phyloP scores from a whole-genome alignment of 352 stramenopile species.

The Aphanomyces euteiches region DNA sequence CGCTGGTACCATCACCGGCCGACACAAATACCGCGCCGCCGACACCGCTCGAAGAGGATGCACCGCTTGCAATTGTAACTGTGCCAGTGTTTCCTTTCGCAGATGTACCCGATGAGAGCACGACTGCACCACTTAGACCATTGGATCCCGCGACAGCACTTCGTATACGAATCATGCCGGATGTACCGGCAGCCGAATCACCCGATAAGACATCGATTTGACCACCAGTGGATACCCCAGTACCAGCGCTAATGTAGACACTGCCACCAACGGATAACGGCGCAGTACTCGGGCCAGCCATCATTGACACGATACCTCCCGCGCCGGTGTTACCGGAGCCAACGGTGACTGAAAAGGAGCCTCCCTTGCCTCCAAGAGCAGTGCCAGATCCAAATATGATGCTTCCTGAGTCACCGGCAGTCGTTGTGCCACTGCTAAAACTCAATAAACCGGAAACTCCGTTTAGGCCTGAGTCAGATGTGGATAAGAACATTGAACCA shows the following conservation, averaged over 20 bases:
- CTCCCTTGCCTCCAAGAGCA: neutral
- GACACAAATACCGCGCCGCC: neutral
- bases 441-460: neutral
- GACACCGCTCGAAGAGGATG: too few relatives aligned
- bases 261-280: neutral
- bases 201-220: neutral
- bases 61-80: neutral
- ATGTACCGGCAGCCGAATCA: neutral
- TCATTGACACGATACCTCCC: neutral
- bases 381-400: neutral
- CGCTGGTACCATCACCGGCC: neutral
- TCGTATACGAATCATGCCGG: neutral
- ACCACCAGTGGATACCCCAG: neutral
- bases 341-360: neutral
- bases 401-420: neutral
- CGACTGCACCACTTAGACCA: neutral
- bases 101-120: neutral
- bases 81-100: neutral
- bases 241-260: neutral
- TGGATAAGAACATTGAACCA: slow-evolving; percentile 14
- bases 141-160: neutral
- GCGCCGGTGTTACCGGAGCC: neutral
- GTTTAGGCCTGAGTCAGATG: neutral
- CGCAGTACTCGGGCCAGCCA: neutral
- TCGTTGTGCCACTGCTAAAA: neutral